Evolutionary conservation across 768 basidiomycete genomes (phyloP).

Genomic region (Daedalea quercina): DNA sequence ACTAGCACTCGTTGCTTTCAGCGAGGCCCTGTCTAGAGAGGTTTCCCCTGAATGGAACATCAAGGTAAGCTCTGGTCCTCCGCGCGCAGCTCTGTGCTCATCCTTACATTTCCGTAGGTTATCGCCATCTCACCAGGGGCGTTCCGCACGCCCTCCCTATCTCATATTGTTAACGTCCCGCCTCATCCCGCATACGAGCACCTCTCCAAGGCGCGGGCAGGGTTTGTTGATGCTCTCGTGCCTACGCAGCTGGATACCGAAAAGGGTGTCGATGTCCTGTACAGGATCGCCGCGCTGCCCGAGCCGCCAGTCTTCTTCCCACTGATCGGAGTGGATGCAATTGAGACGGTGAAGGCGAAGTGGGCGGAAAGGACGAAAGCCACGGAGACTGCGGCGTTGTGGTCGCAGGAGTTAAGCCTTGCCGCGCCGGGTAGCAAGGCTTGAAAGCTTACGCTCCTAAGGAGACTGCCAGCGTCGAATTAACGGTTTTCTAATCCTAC

Average conservation of each 20-base stretch:
- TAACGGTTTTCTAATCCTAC: too few relatives aligned
- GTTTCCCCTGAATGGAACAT: conserved; percentile 42
- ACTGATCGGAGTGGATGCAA: conserved; percentile 5
- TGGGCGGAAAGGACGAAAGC: too few relatives aligned
- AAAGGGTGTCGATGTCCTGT: conserved; percentile 16
- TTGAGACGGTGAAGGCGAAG: not conserved
- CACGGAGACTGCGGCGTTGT: not conserved
- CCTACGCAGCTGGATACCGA: conserved; percentile 5
- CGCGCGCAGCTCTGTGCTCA: not conserved
- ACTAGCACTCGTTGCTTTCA: conserved; percentile 26
- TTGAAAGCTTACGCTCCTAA: too few relatives aligned
- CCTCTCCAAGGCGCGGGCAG: not conserved
- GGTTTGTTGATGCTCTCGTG: not conserved
- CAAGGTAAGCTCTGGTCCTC: conserved; percentile 23
- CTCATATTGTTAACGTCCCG: not conserved
- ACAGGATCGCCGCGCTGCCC: conserved; percentile 9
- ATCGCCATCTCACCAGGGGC: conserved; percentile 15
- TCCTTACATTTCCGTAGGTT: conserved; percentile 7
- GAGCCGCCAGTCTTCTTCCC: conserved; percentile 15
- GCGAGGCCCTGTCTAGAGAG: conserved; percentile 31
- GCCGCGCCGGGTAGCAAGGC: too few relatives aligned
- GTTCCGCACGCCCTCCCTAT: conserved; percentile 10
- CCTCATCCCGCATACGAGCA: conserved; percentile 12
- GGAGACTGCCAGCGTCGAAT: too few relatives aligned
- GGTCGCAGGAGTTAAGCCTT: not conserved